Percentiles rank a stretch among this genome's conserved stretches.
Evolutionary conservation across 768 basidiomycete species (phyloP).

Genomic region (Fomitopsis serialis): DNA sequence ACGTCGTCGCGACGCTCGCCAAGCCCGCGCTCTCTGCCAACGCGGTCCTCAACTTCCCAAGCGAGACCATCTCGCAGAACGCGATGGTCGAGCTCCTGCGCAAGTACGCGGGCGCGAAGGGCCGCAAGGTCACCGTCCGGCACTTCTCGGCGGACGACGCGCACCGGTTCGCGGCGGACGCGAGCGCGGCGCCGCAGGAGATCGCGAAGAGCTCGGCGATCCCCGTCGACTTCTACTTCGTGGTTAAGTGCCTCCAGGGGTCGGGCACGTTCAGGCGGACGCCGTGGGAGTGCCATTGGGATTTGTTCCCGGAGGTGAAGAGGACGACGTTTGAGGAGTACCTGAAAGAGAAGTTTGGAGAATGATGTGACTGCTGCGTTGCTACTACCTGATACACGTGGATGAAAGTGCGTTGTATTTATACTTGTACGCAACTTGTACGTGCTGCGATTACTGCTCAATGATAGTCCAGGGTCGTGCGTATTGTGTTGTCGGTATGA

Average conservation of each 20-base stretch:
- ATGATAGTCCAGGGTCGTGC: too few relatives aligned
- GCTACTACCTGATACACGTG: too few relatives aligned
- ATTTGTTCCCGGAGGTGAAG: constrained; percentile 3
- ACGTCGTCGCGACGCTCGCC: constrained; percentile 1
- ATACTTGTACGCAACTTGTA: too few relatives aligned
- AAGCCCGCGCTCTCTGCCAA: constrained; percentile 3
- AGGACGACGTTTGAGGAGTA: constrained; percentile 1
- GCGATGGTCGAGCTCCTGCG: constrained; percentile 1
- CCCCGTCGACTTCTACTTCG: constrained; percentile 3
- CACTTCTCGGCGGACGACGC: background rate
- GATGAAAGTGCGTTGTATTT: too few relatives aligned
- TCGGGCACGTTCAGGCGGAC: background rate
- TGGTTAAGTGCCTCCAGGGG: background rate
- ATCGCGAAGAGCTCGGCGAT: background rate
- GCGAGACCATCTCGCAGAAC: constrained; percentile 2
- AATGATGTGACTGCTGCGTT: background rate
- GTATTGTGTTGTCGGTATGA: too few relatives aligned
- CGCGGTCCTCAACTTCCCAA: constrained; percentile 1
- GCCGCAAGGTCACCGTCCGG: background rate
- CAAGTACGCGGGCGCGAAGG: background rate
- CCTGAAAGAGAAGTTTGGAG: background rate
- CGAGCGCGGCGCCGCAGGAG: background rate
- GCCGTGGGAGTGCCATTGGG: constrained; percentile 2
- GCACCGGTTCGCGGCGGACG: constrained; percentile 1
- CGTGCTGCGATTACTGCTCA: too few relatives aligned